These are phyloP conservation scores for Globisporangium apiculatum DNA, from an alignment of 352 stramenopile genomes.

Conservation along the genomic window DNA sequence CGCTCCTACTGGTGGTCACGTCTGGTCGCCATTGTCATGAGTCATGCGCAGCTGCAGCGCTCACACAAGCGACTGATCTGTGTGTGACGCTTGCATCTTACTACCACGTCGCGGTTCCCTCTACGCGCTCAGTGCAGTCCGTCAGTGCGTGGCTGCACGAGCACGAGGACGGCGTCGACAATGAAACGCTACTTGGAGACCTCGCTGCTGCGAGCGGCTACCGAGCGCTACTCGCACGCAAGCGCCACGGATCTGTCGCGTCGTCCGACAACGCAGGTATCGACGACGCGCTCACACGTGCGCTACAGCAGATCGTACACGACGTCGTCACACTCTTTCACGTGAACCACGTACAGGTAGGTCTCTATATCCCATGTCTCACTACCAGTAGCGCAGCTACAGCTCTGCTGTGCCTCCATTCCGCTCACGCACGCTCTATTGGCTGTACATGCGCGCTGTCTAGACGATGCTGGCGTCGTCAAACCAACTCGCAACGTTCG, in stretches of 20 bases:
- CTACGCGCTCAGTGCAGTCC: constrained; percentile 18
- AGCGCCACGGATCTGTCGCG: not conserved
- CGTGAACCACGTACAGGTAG: constrained; percentile 7
- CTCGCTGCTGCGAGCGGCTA: too few species aligned
- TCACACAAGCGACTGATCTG: not conserved
- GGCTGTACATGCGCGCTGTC: too few species aligned
- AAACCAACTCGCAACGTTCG: constrained; percentile 24
- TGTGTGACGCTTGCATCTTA: not conserved
- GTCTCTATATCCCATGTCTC: not conserved
- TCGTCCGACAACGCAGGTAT: not conserved
- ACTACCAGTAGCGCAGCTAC: not conserved
- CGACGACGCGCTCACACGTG: not conserved
- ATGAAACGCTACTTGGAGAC: not conserved
- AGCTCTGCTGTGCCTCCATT: not conserved
- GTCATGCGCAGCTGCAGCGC: not conserved
- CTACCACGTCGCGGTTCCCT: too few species aligned
- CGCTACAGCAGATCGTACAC: constrained; percentile 1
- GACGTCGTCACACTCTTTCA: constrained; percentile 5
- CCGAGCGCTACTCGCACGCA: not conserved
- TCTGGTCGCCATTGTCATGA: too few species aligned
- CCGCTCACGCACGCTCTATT: not conserved
- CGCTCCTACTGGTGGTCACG: not conserved
- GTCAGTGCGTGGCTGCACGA: constrained; percentile 17
- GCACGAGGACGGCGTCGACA: constrained; percentile 3
- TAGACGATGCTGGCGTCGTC: constrained; percentile 6